These are phyloP conservation scores for Lachnellula suecica DNA, from an alignment of 2,329 filamentous ascomycete genomes.

Conservation along the genomic window DNA sequence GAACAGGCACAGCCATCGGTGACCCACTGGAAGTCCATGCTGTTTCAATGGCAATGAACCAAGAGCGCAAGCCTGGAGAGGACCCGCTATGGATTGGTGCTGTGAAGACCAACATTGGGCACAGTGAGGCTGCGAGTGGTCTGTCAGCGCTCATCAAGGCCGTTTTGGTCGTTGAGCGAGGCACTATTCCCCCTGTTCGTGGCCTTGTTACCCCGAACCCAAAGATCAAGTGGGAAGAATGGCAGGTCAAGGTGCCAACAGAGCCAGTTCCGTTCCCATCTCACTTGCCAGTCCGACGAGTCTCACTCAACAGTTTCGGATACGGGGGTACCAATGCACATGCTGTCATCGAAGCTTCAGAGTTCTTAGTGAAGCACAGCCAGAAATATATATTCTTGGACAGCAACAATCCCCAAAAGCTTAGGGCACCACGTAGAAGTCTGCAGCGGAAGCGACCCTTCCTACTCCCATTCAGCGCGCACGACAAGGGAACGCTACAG, in stretches of 20 bases:
- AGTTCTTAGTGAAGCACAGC: no score
- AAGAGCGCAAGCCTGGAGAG: neutral
- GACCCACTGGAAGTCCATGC: slow-evolving; percentile 44
- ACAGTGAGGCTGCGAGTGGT: slow-evolving; percentile 27
- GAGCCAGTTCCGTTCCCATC: neutral
- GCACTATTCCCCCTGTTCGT: slow-evolving; percentile 31
- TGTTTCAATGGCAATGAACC: slow-evolving; percentile 25
- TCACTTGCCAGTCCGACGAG: neutral
- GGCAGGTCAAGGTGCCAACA: slow-evolving; percentile 6
- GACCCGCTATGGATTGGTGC: slow-evolving; percentile 8
- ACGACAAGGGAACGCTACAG: neutral
- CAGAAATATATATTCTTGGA: no score
- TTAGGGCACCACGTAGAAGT: neutral
- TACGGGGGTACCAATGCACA: slow-evolving; percentile 24
- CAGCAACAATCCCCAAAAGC: neutral
- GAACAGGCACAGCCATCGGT: slow-evolving; percentile 39
- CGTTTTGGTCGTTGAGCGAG: slow-evolving; percentile 24
- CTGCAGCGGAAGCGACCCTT: neutral
- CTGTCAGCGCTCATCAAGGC: slow-evolving; percentile 29
- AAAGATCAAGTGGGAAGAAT: neutral
- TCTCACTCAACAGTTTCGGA: slow-evolving; percentile 31
- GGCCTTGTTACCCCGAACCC: slow-evolving; percentile 31
- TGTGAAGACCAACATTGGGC: slow-evolving; percentile 26
- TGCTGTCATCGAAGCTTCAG: slow-evolving; percentile 28
- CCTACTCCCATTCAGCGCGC: neutral